Evolutionary conservation across 129 eudicot genomes (phyloP), one percentile per base, ranked within the genome.

Genomic region (Tagetes patula): DNA sequence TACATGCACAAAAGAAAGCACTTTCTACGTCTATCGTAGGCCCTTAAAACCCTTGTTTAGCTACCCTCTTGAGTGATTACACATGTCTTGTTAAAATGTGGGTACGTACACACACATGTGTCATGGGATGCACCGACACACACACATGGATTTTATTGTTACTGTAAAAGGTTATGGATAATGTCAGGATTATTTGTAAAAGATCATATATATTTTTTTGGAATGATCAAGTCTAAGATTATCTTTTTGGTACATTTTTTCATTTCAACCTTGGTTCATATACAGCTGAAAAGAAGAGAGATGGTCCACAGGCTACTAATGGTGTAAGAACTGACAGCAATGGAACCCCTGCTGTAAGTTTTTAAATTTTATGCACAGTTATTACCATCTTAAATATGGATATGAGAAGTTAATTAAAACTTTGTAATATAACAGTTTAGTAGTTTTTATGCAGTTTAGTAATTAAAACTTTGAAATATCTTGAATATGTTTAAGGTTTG

Each of bases 261-360:
- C n/a, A 8, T 60, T 10, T 42, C 65, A 76, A 73, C 65, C 32
- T 36, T 37, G 5, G 32, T 73, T 20, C 31, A 20, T 77, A 27
- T 81, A 55, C 91, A 94, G 99, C 89, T 74, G 99, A 94, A 65
- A 90, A 58, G 77, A 94, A 82, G 86, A 87, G 72, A 72, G 96
- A 89, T 47, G 72, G 85, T 39, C 89, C 78, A 64, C 98, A 83
- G 75, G 46, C 87, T 86, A 78, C 94, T 10, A 88, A 87, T 81
- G 98, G 96, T 64, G 76, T 83, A 31, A 86, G 86, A 79, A 63
- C 86, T 8, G 90, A 94, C 58, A 92, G 83, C 70, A 67, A 76
- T 43, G 97, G 99, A 67, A 83, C 87, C 77, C 85, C 99, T 81
- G 73, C 87, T 87, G 99, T 94, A 86, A 86, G 97, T 85, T 77